phyloP scores from a whole-genome alignment of 2,329 filamentous ascomycete species.

The Colletotrichum viniferum region DNA sequence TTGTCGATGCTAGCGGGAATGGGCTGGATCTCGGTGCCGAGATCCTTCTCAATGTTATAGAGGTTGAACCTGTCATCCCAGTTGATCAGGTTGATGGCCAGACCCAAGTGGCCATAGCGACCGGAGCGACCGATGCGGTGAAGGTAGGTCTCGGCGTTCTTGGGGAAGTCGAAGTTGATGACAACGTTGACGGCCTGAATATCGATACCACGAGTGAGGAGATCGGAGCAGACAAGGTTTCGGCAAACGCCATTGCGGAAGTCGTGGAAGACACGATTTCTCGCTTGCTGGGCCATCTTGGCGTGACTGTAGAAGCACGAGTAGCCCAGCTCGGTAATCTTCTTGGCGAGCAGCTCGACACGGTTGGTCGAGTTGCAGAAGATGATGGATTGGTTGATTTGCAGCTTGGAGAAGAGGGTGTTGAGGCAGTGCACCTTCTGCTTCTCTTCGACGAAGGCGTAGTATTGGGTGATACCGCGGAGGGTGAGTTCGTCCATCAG shows the following conservation, averaged over 20 bases:
- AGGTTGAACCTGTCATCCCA: slow-evolving; percentile 99
- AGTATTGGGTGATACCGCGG: slow-evolving; percentile 98
- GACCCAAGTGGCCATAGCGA: slow-evolving; percentile 93
- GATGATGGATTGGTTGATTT: slow-evolving; percentile 99
- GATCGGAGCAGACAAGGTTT: slow-evolving; percentile 96
- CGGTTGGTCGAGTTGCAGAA: slow-evolving; percentile 99
- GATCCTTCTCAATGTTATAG: slow-evolving; percentile 97
- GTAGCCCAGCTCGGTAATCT: slow-evolving; percentile 98
- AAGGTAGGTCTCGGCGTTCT: slow-evolving; percentile 98
- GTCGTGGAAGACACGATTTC: slow-evolving; percentile 98
- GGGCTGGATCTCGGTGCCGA: slow-evolving; percentile 97
- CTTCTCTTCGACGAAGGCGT: slow-evolving; percentile 98
- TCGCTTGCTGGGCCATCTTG: slow-evolving; percentile 94
- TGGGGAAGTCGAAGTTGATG: slow-evolving; percentile 99
- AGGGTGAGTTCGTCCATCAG: slow-evolving; percentile 99
- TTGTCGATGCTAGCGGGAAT: slow-evolving; percentile 96
- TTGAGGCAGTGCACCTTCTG: slow-evolving; percentile 99
- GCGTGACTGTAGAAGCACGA: slow-evolving; percentile 99
- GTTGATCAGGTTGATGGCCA: slow-evolving; percentile 99
- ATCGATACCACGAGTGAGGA: slow-evolving; percentile 97
- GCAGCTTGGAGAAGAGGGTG: slow-evolving; percentile 97
- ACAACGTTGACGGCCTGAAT: slow-evolving; percentile 99
- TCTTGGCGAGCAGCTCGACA: slow-evolving; percentile 96
- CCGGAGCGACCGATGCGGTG: slow-evolving; percentile 98
- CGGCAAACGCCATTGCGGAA: slow-evolving; percentile 98